Base-by-base conservation (phyloP, 2,329 filamentous ascomycete species). In the Sporothrix inflata region DNA sequence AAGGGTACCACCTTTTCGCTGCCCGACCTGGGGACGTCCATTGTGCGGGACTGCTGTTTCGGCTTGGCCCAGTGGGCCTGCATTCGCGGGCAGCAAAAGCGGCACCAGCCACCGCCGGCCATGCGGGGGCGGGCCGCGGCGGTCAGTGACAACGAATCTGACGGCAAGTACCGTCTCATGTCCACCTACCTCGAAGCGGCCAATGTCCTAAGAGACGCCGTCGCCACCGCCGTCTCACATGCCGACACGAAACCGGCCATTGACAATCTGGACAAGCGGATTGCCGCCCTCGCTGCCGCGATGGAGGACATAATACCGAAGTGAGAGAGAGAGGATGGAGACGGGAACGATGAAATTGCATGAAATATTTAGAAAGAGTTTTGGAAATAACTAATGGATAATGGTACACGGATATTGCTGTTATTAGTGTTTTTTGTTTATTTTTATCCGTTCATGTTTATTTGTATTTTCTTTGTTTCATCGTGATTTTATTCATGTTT, bases 21-120 rank as follows among this genome's bases (percentile, higher is more conserved):
- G 27, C 65, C 74, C 7, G 74, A 76, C 27, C 60, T 76, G 4
- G 73, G 73, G 14, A 68, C 75, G 4, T 71, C 70, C 21, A 74
- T 76, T 11, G 30, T 76, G 45, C 73, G 75, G 6, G 74, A 76
- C 63, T 74, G 75, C 49, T 73, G 72, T 34, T 27, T 34, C 7
- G 74, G 6, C 78, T 19, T 71, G 27, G 34, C 69, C 30, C 42
- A 40, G 5, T 73, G 69, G 71, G 71, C 71, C 3, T 69, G 68
- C 42, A 0, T 2, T 6, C 69, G 73, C 2, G 73, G 71, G 5
- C 55, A 4, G 2, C 38, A 27, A 42, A 67, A 68, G 67, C 51
- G 40, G 14, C 34, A 55, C 6, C 60, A 49, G 30, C 57, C 63
- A 24, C 49, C 71, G 27, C 72, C 66, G 11, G 7, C 27, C 27